Conservation (phyloP, 352 stramenopile genomes). For the Pythium vanterpoolii region DNA sequence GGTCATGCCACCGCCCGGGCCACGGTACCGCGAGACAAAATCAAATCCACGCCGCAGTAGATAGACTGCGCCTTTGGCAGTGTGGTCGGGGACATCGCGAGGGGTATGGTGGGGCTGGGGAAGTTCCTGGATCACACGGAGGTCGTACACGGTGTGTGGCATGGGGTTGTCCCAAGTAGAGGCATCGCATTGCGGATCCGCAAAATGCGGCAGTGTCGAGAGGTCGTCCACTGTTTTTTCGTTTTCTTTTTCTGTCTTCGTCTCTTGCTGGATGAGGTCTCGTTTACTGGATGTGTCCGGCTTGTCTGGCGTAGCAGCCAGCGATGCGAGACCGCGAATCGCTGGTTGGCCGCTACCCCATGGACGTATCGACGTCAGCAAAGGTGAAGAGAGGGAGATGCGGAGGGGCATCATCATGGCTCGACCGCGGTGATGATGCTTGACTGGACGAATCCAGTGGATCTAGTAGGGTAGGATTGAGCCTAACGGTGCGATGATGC, state of each 20-base stretch:
- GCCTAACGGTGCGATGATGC: not conserved
- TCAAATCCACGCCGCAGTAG: conserved; percentile 47
- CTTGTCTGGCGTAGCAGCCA: not conserved
- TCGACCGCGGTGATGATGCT: not conserved
- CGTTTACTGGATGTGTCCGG: no score
- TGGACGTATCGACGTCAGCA: not conserved
- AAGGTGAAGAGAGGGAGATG: not conserved
- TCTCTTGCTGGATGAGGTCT: not conserved
- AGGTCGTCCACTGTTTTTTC: not conserved
- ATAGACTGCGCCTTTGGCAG: conserved; percentile 39
- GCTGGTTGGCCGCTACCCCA: not conserved
- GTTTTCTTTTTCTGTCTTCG: not conserved
- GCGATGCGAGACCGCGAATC: not conserved
- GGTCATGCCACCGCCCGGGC: conserved; percentile 48
- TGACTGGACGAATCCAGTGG: not conserved
- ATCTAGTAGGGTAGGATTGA: not conserved
- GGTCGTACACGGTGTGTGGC: conserved; percentile 40
- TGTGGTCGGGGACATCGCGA: conserved; percentile 36
- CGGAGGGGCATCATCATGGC: not conserved
- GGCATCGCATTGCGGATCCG: not conserved
- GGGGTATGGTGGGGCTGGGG: conserved; percentile 33
- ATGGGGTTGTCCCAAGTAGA: conserved; percentile 37
- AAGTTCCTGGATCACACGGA: conserved; percentile 30
- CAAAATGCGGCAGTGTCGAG: not conserved
- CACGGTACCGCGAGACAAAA: conserved; percentile 44